Evolutionary conservation across 78 protist species (phyloP).

Genomic region (Dictyostelium firmibasis): DNA sequence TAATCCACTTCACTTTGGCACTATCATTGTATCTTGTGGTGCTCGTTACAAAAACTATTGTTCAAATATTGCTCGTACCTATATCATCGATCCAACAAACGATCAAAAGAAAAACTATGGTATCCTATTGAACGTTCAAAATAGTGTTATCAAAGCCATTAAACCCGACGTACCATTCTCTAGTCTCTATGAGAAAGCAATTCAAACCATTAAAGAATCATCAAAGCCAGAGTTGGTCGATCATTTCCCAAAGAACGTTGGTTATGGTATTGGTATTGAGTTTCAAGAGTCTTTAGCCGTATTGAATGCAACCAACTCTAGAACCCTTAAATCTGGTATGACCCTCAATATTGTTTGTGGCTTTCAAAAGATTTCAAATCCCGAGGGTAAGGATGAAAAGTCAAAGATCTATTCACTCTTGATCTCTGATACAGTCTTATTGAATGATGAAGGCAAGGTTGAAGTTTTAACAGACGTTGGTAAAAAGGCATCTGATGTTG

Average conservation of each 20-base stretch:
- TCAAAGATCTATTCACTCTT: constrained; percentile 29
- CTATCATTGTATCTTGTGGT: constrained; percentile 85
- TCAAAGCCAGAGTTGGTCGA: constrained; percentile 29
- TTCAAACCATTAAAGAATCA: constrained; percentile 8
- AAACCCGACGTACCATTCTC: constrained; percentile 5
- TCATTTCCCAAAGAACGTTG: constrained; percentile 61
- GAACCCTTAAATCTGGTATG: constrained; percentile 81
- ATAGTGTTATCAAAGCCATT: constrained; percentile 21
- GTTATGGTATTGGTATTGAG: constrained; percentile 88
- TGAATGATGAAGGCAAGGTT: constrained; percentile 59
- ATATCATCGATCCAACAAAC: constrained; percentile 82
- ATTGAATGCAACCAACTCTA: constrained; percentile 42
- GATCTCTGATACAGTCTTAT: constrained; percentile 85
- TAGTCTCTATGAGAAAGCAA: constrained; percentile 56
- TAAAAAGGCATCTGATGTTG: constrained; percentile 40
- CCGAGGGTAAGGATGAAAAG: constrained; percentile 16
- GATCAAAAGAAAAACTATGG: constrained; percentile 75
- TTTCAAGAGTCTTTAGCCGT: constrained; percentile 59
- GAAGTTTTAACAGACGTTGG: constrained; percentile 51
- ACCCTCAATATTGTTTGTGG: constrained; percentile 80
- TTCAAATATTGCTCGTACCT: constrained; percentile 91
- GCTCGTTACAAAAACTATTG: constrained; percentile 85
- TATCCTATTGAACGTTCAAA: constrained; percentile 29
- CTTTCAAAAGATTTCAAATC: constrained; percentile 54
- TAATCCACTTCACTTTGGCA: constrained; percentile 62